A percentile compares a stretch with the other conserved stretches of the same genome.
Evolutionary conservation across 176 grass and related monocot species (phyloP).

Genomic region (Zoysia japonica): DNA sequence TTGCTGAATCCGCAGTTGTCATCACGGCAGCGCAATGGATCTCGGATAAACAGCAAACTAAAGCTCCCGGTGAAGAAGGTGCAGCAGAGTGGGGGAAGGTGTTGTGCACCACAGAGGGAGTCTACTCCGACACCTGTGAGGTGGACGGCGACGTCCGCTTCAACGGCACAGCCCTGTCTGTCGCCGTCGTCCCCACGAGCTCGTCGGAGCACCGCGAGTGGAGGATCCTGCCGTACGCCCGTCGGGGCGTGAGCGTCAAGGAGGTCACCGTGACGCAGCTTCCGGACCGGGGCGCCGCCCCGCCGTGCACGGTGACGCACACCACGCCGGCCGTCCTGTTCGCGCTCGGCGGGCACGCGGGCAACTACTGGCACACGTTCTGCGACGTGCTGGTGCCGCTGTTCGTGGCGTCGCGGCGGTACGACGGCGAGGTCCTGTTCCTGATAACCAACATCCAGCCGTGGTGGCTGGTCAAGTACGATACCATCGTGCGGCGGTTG

Average conservation of each 20-base stretch:
- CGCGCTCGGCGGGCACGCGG: conserved; percentile 53
- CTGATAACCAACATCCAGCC: conserved; percentile 49
- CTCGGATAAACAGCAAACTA: not conserved
- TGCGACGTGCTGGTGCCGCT: conserved; percentile 68
- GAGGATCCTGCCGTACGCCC: conserved; percentile 58
- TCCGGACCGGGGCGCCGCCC: not conserved
- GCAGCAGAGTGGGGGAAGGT: conserved; percentile 37
- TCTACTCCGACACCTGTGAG: conserved; percentile 63
- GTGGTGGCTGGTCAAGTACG: conserved; percentile 68
- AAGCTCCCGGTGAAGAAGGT: not conserved
- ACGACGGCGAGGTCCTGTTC: conserved; percentile 59
- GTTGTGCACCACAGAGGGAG: conserved; percentile 34
- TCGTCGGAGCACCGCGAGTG: conserved; percentile 38
- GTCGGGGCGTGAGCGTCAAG: conserved; percentile 47
- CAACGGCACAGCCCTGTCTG: conserved; percentile 42
- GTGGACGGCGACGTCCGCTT: conserved; percentile 66
- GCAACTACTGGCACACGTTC: conserved; percentile 67
- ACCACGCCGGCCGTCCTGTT: conserved; percentile 55
- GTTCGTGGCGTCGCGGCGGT: conserved; percentile 59
- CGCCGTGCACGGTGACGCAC: conserved; percentile 56
- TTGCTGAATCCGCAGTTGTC: not conserved
- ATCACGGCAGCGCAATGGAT: not conserved
- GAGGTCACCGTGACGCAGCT: conserved; percentile 54
- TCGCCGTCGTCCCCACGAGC: conserved; percentile 41
- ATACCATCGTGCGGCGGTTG: conserved; percentile 32